Evolutionary conservation across 2,329 filamentous ascomycete genomes (phyloP), one percentile per base, ranked within the genome.

Genomic region (Exophiala sideris): DNA sequence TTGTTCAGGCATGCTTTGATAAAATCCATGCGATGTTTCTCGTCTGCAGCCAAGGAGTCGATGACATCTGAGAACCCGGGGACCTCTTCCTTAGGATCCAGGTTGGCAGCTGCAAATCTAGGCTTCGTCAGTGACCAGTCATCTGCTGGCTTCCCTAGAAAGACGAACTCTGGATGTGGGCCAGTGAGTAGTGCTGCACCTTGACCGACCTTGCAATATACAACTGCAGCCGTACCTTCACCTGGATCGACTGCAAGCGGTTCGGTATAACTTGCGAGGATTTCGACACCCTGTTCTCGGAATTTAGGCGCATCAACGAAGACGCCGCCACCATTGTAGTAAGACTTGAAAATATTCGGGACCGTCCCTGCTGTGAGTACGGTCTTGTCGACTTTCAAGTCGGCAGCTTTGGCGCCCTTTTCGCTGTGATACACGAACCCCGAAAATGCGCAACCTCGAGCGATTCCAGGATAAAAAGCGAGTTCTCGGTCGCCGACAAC

Each of bases 381-480:
- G 2, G 76, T 77, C 59, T 82, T 83, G 10, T 81, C 75, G 10
- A 94, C 83, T 48, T 77, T 79, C 42, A 97, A 63, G 53, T 80
- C 78, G 0, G 84, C 84, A 2, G 89, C 89, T 63, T 83, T 81
- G 1, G 94, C 89, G 1, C 94, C 94, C 42, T 76, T 83, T 73
- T 99, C 94, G 64, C 88, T 94, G 51, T 88, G 81, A 72, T 99
- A 99, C 64, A 88, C 83, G 68, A 99, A 99, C 0, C 94, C 94
- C 38, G 81, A 77, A 70, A 95, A 96, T 3, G 92, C 92, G 55
- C 89, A 81, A 0, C 94, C 94, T 48, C 91, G 83, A 69, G 91
- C 96, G 1, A 77, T 85, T 0, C 91, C 92, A 0, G 91, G 91
- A 67, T 88, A 99, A 74, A 99, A 96, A 0, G 76, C 86, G 47